These are phyloP conservation scores for Ceratocystis cubensis DNA, from an alignment of 2,329 filamentous ascomycete genomes.

Conservation along the genomic window DNA sequence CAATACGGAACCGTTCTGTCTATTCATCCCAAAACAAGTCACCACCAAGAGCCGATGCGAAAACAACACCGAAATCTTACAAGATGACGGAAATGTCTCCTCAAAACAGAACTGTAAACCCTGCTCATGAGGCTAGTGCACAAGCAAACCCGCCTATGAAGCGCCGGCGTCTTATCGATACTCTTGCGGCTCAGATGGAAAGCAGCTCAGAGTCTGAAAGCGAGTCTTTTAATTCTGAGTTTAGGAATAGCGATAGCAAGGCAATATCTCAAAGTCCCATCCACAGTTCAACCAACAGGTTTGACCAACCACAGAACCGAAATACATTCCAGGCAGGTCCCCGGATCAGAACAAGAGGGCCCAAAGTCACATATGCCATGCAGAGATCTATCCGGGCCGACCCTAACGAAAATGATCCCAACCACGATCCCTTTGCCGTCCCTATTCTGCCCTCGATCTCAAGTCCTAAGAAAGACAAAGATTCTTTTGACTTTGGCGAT, in stretches of 20 bases:
- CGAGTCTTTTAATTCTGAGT: constrained; percentile 23
- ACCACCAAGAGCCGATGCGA: background rate
- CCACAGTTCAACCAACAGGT: background rate
- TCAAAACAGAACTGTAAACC: background rate
- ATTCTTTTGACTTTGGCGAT: constrained; percentile 20
- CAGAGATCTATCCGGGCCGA: constrained; percentile 24
- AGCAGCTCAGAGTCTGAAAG: constrained; percentile 25
- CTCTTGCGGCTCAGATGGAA: constrained; percentile 32
- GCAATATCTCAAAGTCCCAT: background rate
- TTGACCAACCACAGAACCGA: background rate
- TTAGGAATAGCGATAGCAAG: background rate
- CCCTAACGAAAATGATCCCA: constrained; percentile 18
- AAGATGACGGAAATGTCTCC: background rate
- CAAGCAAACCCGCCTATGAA: constrained; percentile 12
- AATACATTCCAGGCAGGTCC: constrained; percentile 1
- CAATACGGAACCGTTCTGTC: background rate
- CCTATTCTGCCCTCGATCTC: constrained; percentile 15
- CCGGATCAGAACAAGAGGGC: constrained; percentile 24
- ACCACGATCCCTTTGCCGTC: constrained; percentile 19
- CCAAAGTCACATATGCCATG: constrained; percentile 32
- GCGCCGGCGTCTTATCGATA: constrained; percentile 32
- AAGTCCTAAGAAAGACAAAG: constrained; percentile 17
- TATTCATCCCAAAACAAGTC: background rate
- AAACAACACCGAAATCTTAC: background rate
- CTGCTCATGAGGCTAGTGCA: background rate